Percentiles rank a stretch among this genome's conserved stretches.
phyloP scores from a whole-genome alignment of 768 basidiomycete genomes.

The Grammothele lineata region DNA sequence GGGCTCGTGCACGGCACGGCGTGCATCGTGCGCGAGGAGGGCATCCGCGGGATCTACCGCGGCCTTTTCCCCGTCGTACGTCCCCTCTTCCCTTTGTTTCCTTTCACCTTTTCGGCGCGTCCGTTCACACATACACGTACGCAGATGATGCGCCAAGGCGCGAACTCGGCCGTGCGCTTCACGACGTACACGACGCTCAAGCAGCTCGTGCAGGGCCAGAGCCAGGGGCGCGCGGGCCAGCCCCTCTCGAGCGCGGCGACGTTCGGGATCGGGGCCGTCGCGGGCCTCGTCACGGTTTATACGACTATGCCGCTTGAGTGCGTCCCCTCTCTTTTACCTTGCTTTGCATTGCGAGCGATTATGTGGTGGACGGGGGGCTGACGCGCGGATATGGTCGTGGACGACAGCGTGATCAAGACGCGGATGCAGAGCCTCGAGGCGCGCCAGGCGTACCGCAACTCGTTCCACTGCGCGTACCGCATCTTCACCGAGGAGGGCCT shows the following conservation, averaged over 20 bases:
- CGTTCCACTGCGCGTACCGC: slow-evolving; percentile 93
- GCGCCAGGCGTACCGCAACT: slow-evolving; percentile 79
- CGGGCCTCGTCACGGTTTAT: slow-evolving; percentile 94
- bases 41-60: slow-evolving; percentile 79
- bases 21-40: slow-evolving; percentile 81
- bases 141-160: slow-evolving; percentile 90
- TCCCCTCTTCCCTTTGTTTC: slow-evolving; percentile 11
- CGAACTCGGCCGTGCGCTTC: slow-evolving; percentile 95
- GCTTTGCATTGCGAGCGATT: slow-evolving; percentile 1
- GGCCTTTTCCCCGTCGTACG: slow-evolving; percentile 91
- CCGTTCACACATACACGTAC: no score
- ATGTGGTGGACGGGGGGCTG: no score
- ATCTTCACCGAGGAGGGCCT: slow-evolving; percentile 94
- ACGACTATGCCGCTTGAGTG: slow-evolving; percentile 83
- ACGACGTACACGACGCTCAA: slow-evolving; percentile 94
- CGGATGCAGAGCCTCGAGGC: slow-evolving; percentile 95
- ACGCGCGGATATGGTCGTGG: not conserved
- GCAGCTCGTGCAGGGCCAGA: slow-evolving; percentile 88
- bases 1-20: slow-evolving; percentile 84
- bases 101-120: not conserved
- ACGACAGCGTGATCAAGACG: slow-evolving; percentile 86
- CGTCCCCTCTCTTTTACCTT: slow-evolving; percentile 20
- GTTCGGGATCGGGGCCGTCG: slow-evolving; percentile 90
- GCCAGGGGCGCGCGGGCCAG: slow-evolving; percentile 78
- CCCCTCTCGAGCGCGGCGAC: slow-evolving; percentile 83